A percentile compares a stretch with the other conserved stretches of the same genome.
These are phyloP conservation scores for Penicillium sp. DNA, from an alignment of 2,329 filamentous ascomycete species.

Conservation along the genomic window DNA sequence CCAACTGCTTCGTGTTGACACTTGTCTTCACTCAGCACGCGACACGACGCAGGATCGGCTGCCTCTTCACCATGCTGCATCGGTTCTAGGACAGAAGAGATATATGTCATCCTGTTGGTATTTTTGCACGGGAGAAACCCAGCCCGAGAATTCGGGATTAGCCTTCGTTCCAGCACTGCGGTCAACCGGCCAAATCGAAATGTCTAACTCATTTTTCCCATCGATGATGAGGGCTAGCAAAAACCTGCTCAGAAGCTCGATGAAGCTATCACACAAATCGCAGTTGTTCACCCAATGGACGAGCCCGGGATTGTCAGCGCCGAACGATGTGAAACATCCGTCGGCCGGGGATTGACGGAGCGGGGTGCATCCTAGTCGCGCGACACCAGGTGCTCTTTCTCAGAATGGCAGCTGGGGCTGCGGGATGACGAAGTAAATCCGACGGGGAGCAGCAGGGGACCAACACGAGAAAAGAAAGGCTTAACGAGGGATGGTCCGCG, in stretches of 20 bases:
- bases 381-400: not conserved
- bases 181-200: not conserved
- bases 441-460: not conserved
- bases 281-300: not conserved
- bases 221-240: not conserved
- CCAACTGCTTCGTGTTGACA: not conserved
- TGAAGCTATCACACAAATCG: not conserved
- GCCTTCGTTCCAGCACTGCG: not conserved
- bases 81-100: not conserved
- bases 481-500: conserved; percentile 29
- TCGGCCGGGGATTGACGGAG: not conserved
- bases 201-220: not conserved
- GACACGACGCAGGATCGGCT: not conserved
- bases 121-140: not conserved
- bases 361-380: not conserved
- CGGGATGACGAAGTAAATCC: conserved; percentile 4
- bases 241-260: not conserved
- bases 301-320: not conserved
- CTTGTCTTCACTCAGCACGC: not conserved
- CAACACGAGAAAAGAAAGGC: conserved; percentile 27
- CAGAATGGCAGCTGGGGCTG: not conserved
- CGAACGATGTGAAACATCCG: not conserved
- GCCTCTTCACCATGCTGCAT: not conserved
- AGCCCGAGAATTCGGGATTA: not conserved
- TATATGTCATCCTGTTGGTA: too few relatives aligned